Evolutionary conservation across 1,284 basidiomycete species (phyloP).

Genomic region (Puccinia hordei): DNA sequence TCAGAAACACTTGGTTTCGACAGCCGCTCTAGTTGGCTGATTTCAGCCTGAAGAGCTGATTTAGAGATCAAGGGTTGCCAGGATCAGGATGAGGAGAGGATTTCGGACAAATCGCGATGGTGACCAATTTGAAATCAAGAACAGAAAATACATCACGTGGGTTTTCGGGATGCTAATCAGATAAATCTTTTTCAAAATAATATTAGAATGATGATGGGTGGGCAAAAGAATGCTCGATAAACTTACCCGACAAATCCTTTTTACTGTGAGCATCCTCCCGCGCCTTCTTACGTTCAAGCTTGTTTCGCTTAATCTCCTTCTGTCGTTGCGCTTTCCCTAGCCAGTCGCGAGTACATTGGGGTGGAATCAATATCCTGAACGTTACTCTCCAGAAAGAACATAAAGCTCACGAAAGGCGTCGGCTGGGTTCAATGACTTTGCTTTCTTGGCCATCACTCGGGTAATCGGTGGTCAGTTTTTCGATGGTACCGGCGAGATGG

Average conservation of each 20-base stretch:
- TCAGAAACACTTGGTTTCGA: slow-evolving; percentile 27
- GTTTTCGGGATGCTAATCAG: background rate
- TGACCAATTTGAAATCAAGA: background rate
- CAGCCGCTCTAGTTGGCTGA: slow-evolving; percentile 43
- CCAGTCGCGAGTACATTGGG: background rate
- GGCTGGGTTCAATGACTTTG: slow-evolving; percentile 54
- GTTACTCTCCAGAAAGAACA: background rate
- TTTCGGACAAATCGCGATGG: background rate
- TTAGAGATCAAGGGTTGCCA: background rate
- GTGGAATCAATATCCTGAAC: background rate
- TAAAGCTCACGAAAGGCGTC: slow-evolving; percentile 55
- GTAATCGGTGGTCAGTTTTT: background rate
- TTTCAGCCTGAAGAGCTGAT: slow-evolving; percentile 48
- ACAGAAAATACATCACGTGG: background rate
- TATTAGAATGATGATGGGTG: background rate
- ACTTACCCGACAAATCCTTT: slow-evolving; percentile 37
- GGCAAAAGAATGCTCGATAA: background rate
- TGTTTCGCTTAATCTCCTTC: slow-evolving; percentile 50
- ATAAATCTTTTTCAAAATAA: background rate
- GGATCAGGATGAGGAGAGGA: slow-evolving; percentile 5
- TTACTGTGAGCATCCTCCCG: slow-evolving; percentile 44
- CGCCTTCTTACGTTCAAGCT: slow-evolving; percentile 49
- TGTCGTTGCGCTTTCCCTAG: slow-evolving; percentile 48
- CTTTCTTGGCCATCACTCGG: slow-evolving; percentile 52
- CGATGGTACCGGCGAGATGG: background rate